Base-by-base conservation (phyloP, 2,329 filamentous ascomycete species). In the Fusarium nisikadoi region DNA sequence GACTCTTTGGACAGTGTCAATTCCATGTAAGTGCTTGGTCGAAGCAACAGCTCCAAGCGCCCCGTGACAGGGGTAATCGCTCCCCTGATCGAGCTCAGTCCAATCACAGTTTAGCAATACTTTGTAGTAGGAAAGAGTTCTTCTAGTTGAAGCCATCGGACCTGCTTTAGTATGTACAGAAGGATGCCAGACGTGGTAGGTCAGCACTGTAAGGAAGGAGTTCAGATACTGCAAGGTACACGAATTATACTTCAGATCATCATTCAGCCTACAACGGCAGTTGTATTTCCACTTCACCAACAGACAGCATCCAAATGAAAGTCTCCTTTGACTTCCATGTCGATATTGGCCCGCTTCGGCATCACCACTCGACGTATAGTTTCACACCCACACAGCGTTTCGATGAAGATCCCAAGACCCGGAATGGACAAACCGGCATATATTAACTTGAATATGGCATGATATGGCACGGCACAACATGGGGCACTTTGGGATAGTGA, bases 401-500 rank as follows among this genome's bases (percentile, higher is more conserved):
- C 27, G 25, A 57, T 42, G 62, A 67, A 59, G 62, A 70, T 72
- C 62, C 61, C 53, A 62, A 53, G 62, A 52, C 62, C 68, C 54
- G 53, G 42, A 68, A 62, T 35, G 68, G 57, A 68, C 45, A 60
- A 70, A 68, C 70, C 65, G 67, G 66, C 58, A 75, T 65, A 65
- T 63, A 47, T 25, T 43, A 50, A 58, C 65, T 58, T 67, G 42
- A 47, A 49, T 29, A 75, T 71, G 58, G 57, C 68, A 74, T 65
- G 63, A 63, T 63, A 75, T 69, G 58, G 72, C 70, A 75, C 70
- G 50, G 70, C 63, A 75, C 72, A 62, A 60, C 67, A 71, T 55
- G 47, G 68, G 62, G 60, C 53, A 59, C 36, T 47, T 35, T 42
- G 50, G 56, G 38, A 71, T 39, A 52, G 65, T 68, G 57, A 25